phyloP scores from a whole-genome alignment of 192 early-diverging fungal genomes.

The Umbelopsis sp. region DNA sequence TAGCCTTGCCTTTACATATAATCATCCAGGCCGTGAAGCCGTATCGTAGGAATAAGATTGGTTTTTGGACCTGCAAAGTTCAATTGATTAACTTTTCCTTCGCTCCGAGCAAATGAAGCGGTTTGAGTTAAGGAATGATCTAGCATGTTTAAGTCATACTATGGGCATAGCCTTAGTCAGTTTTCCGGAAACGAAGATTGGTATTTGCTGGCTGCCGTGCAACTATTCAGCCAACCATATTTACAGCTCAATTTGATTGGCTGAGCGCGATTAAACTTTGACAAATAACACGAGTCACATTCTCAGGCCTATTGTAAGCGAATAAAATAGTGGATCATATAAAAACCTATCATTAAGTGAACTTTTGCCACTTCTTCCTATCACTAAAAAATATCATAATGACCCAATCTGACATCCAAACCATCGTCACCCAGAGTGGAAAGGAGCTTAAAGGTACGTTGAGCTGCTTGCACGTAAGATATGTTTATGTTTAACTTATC shows the following conservation, averaged over 20 bases:
- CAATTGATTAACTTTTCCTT: no score
- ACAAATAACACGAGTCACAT: slow-evolving; percentile 15
- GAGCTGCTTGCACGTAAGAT: background rate
- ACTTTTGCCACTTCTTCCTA: background rate
- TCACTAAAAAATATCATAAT: slow-evolving; percentile 11
- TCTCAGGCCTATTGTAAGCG: slow-evolving; percentile 1
- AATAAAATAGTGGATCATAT: background rate
- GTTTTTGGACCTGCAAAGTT: no score
- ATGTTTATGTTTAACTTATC: background rate
- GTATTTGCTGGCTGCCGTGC: background rate
- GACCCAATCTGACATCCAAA: slow-evolving; percentile 40
- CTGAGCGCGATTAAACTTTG: background rate
- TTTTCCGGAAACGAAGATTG: background rate
- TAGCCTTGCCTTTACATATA: no score
- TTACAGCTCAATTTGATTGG: slow-evolving; percentile 5
- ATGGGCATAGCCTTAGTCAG: background rate
- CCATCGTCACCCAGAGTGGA: slow-evolving; percentile 34
- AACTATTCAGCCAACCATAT: slow-evolving; percentile 3
- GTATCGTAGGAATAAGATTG: no score
- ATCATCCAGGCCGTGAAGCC: no score
- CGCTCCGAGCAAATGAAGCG: no score
- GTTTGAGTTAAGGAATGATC: no score
- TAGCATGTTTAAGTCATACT: no score
- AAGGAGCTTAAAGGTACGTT: slow-evolving; percentile 34
- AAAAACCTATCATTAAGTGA: background rate